Evolutionary conservation across 805 yeast species (phyloP).

Genomic region (Clavispora asparagi): DNA sequence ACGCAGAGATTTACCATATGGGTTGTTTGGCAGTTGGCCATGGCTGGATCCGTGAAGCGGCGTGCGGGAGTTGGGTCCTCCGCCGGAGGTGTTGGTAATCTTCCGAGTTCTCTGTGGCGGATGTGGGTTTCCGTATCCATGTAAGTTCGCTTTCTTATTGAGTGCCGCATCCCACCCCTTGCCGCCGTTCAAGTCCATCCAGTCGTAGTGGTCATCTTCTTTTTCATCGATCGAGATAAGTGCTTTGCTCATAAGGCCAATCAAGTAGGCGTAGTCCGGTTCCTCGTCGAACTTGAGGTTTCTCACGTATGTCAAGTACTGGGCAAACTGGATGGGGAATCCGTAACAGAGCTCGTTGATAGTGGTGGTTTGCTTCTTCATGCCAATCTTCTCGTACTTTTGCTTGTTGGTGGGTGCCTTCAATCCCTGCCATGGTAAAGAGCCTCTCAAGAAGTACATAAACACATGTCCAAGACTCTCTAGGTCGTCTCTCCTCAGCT

Average conservation of each 20-base stretch:
- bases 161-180: slow-evolving; percentile 91
- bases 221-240: slow-evolving; percentile 63
- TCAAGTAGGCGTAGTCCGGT: slow-evolving; percentile 88
- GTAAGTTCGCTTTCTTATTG: slow-evolving; percentile 88
- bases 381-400: slow-evolving; percentile 96
- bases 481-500: slow-evolving; percentile 91
- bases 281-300: slow-evolving; percentile 86
- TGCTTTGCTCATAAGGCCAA: slow-evolving; percentile 72
- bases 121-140: slow-evolving; percentile 94
- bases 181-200: slow-evolving; percentile 96
- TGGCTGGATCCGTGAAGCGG: neutral
- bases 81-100: slow-evolving; percentile 11
- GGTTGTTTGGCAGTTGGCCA: neutral
- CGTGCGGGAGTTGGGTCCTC: neutral
- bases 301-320: slow-evolving; percentile 84
- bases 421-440: slow-evolving; percentile 97
- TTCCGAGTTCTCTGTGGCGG: slow-evolving; percentile 44
- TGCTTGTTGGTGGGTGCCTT: slow-evolving; percentile 98
- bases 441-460: slow-evolving; percentile 89
- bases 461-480: slow-evolving; percentile 97
- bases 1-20: slow-evolving; percentile 4
- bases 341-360: slow-evolving; percentile 84
- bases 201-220: slow-evolving; percentile 90
- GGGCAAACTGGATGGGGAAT: slow-evolving; percentile 88
- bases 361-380: slow-evolving; percentile 86